phyloP scores from a whole-genome alignment of 2,329 filamentous ascomycete species.

The Penicillium polonicum region DNA sequence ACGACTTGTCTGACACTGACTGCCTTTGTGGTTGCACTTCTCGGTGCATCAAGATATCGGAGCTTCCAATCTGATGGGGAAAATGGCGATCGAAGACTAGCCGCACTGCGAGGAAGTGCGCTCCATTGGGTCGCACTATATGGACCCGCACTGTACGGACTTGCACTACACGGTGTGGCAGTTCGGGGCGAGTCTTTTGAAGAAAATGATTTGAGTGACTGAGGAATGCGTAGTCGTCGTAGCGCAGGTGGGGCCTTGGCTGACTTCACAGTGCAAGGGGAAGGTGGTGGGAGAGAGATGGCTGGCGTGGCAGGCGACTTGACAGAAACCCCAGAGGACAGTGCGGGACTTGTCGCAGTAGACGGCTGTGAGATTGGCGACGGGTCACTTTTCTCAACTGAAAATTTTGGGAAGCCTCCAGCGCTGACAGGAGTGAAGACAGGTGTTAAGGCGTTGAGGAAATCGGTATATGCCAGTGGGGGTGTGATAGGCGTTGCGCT shows the following conservation, averaged over 20 bases:
- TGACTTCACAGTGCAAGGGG: slow-evolving; percentile 16
- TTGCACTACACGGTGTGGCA: slow-evolving; percentile 2
- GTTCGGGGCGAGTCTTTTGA: slow-evolving; percentile 2
- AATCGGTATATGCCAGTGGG: slow-evolving; percentile 86
- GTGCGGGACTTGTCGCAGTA: background rate
- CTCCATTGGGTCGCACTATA: slow-evolving; percentile 3
- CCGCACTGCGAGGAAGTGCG: slow-evolving; percentile 43
- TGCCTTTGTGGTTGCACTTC: slow-evolving; percentile 58
- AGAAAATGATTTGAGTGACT: background rate
- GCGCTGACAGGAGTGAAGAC: slow-evolving; percentile 66
- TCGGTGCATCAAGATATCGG: slow-evolving; percentile 60
- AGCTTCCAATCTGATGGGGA: slow-evolving; percentile 79
- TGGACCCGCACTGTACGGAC: background rate
- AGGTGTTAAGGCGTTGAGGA: slow-evolving; percentile 76
- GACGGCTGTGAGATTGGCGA: slow-evolving; percentile 26
- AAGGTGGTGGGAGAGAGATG: slow-evolving; percentile 60
- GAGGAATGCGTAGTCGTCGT: slow-evolving; percentile 8
- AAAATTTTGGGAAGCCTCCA: slow-evolving; percentile 38
- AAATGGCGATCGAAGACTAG: slow-evolving; percentile 67
- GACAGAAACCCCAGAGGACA: background rate
- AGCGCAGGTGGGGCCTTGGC: slow-evolving; percentile 1
- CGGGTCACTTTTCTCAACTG: background rate
- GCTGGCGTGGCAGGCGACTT: slow-evolving; percentile 33
- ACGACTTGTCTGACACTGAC: slow-evolving; percentile 82
- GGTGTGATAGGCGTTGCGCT: slow-evolving; percentile 86